Base-by-base conservation (phyloP, 192 early-diverging fungal species). In the Backusella tarrabulga region DNA sequence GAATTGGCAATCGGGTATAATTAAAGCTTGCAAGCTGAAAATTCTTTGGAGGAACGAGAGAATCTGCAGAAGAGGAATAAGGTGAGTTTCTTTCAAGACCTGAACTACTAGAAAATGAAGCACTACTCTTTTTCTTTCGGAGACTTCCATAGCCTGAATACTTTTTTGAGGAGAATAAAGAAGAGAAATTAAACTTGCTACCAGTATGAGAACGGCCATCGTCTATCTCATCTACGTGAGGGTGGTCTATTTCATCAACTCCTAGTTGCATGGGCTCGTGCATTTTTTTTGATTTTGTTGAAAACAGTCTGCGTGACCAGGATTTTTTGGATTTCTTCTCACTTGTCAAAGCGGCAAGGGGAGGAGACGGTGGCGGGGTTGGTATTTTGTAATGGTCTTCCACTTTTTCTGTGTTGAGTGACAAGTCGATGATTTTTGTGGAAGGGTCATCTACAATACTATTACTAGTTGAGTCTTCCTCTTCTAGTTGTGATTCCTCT, bases 1-100 rank as follows among this genome's bases (percentile, higher is more conserved):
- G 91, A 32, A 94, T 91, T 0, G 93, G 93, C 9, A 77, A 40
- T 21, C 76, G 50, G 32, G 34, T 72, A 68, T 76, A 67, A 42
- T 75, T 54, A 32, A 38, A 67, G 7, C 40, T 35, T 32, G 34
- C 12, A n/a, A 77, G 34, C 19, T 77, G 67, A 29, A 77, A 66
- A 21, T 77, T 70, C 12, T 68, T 70, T 12, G 75, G 67, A 11
- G 38, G 35, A 11, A 26, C 32, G n/a, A 68, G 67, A 12, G 35
- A 35, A 68, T 68, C 67, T 34, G 36, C 68, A 56, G 69, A 63
- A 9, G 68, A 52, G 19, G 46, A 68, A n/a, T 40, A 66, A 44
- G 26, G 41, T 19, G 56, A 52, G 29, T 38, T 66, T 66, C 32
- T 9, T 74, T 66, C 52, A 46, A 74, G 36, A 67, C 23, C 23